Conservation (phyloP, 305 asterid species). For the Fraxinus dipetala region DNA sequence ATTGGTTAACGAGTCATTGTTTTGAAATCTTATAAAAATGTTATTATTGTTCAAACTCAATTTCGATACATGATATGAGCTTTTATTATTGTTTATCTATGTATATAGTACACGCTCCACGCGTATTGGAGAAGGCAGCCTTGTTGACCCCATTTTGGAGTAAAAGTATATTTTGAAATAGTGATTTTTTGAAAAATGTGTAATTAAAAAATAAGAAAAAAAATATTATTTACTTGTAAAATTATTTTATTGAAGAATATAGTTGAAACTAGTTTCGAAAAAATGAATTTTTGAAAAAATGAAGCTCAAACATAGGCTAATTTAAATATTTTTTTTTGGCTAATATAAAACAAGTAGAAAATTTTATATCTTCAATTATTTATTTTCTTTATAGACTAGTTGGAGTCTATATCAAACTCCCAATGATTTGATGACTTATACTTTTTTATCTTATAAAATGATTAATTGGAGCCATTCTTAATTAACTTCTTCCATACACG, state of each 20-base stretch:
- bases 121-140: not conserved
- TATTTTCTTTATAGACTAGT: too few species aligned
- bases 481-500: not conserved
- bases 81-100: not conserved
- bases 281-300: too few species aligned
- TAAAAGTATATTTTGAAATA: too few species aligned
- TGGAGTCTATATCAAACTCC: not conserved
- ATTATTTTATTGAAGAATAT: too few species aligned
- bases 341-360: not conserved
- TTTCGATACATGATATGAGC: not conserved
- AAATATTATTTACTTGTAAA: too few species aligned
- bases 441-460: not conserved
- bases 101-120: not conserved
- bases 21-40: not conserved
- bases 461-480: not conserved
- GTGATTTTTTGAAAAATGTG: too few species aligned
- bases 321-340: not conserved
- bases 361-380: not conserved
- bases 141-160: too few species aligned
- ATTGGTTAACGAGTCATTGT: not conserved
- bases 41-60: not conserved
- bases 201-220: too few species aligned
- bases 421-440: too few species aligned
- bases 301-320: too few species aligned
- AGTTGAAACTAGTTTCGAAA: too few species aligned